A percentile compares a stretch with the other conserved stretches of the same genome.
phyloP scores from a whole-genome alignment of 129 eudicot genomes.

The Saposhnikovia divaricata region DNA sequence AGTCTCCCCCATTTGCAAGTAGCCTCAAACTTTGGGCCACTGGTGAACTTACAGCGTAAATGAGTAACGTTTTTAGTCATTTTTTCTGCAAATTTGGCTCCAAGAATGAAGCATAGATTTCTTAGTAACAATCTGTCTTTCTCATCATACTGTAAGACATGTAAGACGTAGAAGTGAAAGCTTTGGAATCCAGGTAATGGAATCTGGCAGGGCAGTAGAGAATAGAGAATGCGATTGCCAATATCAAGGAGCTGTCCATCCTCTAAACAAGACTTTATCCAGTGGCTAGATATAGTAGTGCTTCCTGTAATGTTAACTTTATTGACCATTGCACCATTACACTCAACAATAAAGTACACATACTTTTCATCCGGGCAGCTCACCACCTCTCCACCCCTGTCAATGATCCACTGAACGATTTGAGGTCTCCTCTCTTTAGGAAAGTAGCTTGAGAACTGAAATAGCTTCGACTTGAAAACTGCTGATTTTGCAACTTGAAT shows the following conservation, averaged over 20 bases:
- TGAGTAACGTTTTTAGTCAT: slow-evolving; percentile 62
- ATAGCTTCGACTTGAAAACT: slow-evolving; percentile 41
- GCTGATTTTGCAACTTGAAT: slow-evolving; percentile 27
- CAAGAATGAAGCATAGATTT: slow-evolving; percentile 78
- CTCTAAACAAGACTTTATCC: slow-evolving; percentile 79
- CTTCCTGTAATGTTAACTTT: slow-evolving; percentile 16
- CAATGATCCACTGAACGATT: slow-evolving; percentile 68
- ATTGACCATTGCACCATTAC: slow-evolving; percentile 55
- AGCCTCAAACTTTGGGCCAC: slow-evolving; percentile 67
- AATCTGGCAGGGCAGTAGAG: slow-evolving; percentile 83
- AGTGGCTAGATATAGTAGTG: slow-evolving; percentile 68
- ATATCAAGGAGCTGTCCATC: slow-evolving; percentile 91
- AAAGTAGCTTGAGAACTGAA: slow-evolving; percentile 68
- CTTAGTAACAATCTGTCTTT: slow-evolving; percentile 62
- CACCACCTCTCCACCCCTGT: slow-evolving; percentile 75
- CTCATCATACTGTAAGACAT: slow-evolving; percentile 72
- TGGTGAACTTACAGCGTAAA: slow-evolving; percentile 62
- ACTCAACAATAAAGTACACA: slow-evolving; percentile 63
- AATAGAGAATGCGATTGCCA: slow-evolving; percentile 69
- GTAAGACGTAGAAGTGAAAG: slow-evolving; percentile 48
- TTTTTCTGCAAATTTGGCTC: slow-evolving; percentile 46
- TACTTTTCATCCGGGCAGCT: slow-evolving; percentile 25
- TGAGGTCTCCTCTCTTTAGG: slow-evolving; percentile 71
- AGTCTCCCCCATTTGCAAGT: slow-evolving; percentile 70
- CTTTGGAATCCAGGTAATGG: slow-evolving; percentile 70